Evolutionary conservation across 1,284 basidiomycete species (phyloP), one percentile per base, ranked within the genome.

Genomic region (Blastosporella zonata): DNA sequence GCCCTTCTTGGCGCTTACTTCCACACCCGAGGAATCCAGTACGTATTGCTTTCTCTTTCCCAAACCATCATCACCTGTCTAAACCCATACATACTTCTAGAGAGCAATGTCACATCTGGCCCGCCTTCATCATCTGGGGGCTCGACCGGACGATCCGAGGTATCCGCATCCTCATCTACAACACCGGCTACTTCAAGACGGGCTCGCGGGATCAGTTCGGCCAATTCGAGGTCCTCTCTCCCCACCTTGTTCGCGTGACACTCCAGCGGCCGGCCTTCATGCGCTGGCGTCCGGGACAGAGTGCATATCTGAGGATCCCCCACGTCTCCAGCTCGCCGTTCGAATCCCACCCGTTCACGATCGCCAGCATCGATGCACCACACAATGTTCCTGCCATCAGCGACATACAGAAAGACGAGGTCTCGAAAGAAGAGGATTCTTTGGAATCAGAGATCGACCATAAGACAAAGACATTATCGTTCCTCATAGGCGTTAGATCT

Each of bases 71-170:
- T 27, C n/a, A 37, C 12, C 37, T 13, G 8, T 17, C n/a, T 21
- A 27, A 21, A 18, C 22, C 6, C 5, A 18, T 15, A 15, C 12
- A 18, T 15, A 2, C 10, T 20, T 10, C n/a, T 22, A 47, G 41
- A 7, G 10, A 36, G 23, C 39, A 54, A 59, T 62, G 65, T 50
- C 77, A 75, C 54, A 58, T 79, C 22, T 80, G 78, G 78, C 81
- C 82, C 3, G 70, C 73, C 1, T 73, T 84, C 64, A 65, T 84
- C 55, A 61, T 87, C 27, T 89, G 84, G 84, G 82, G 68, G 0
- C 61, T 84, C 39, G 86, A 88, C 61, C 77, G 84, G 21, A 48
- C 76, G 31, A 56, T 83, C 46, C 78, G 83, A 10, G 18, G 74
- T 13, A 50, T 71, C 8, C 77, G 82, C 13, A 61, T 85, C 5